Percentiles rank a stretch among this genome's conserved stretches.
These are phyloP conservation scores for Waltiozyma sp. DNA, from an alignment of 1,139 yeast genomes.

Conservation along the genomic window DNA sequence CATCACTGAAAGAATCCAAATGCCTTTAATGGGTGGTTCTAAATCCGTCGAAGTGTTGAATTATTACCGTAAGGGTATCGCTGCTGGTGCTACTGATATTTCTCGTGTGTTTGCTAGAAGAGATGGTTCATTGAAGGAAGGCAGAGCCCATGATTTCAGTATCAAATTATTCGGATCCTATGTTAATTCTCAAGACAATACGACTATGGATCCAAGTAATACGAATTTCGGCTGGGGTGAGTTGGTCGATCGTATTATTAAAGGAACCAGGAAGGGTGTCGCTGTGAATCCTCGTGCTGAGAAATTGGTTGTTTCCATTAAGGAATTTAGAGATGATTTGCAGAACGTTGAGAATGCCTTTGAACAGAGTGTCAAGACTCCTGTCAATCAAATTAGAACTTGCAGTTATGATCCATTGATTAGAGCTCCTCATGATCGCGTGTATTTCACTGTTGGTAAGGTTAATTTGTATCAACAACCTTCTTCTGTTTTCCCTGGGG, in stretches of 20 bases:
- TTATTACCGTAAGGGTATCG: slow-evolving; percentile 60
- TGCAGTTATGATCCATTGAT: slow-evolving; percentile 55
- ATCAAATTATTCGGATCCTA: slow-evolving; percentile 68
- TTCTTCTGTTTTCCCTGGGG: slow-evolving; percentile 20
- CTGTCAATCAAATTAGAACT: slow-evolving; percentile 53
- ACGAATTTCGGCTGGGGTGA: slow-evolving; percentile 86
- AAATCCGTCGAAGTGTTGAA: slow-evolving; percentile 4
- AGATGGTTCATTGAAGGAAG: slow-evolving; percentile 44
- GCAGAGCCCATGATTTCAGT: slow-evolving; percentile 61
- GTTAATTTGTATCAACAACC: slow-evolving; percentile 22
- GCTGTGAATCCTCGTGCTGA: slow-evolving; percentile 80
- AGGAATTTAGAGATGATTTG: slow-evolving; percentile 53
- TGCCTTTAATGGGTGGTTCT: slow-evolving; percentile 7
- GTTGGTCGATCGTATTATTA: slow-evolving; percentile 63
- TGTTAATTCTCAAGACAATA: slow-evolving; percentile 24
- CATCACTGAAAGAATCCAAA: slow-evolving; percentile 49
- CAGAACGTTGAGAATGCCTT: slow-evolving; percentile 29
- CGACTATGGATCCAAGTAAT: slow-evolving; percentile 21
- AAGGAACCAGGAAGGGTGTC: slow-evolving; percentile 69
- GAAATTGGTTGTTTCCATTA: slow-evolving; percentile 55
- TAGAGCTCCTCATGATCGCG: slow-evolving; percentile 41
- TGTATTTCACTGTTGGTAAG: slow-evolving; percentile 48
- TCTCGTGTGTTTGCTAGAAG: slow-evolving; percentile 65
- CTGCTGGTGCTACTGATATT: slow-evolving; percentile 83
- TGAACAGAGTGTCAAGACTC: slow-evolving; percentile 31